These are phyloP conservation scores for Cladochytrium replicatum DNA, from an alignment of 192 early-diverging fungal species.

Conservation along the genomic window DNA sequence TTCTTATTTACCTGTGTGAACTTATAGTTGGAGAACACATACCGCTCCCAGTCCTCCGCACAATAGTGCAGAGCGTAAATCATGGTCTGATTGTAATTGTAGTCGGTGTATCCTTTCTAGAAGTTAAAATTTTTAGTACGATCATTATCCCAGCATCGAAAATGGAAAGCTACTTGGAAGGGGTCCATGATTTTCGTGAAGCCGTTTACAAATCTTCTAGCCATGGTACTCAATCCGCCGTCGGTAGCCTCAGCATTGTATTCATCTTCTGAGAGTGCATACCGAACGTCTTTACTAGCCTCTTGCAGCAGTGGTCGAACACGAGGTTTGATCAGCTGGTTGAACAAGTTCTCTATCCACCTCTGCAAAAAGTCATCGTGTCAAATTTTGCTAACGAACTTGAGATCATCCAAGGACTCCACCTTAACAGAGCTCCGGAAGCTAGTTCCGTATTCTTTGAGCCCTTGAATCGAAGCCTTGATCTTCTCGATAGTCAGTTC, in stretches of 20 bases:
- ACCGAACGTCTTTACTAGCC: constrained; percentile 75
- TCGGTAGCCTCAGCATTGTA: constrained; percentile 67
- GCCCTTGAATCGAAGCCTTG: constrained; percentile 42
- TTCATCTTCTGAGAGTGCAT: constrained; percentile 86
- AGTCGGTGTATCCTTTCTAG: constrained; percentile 48
- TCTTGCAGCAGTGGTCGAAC: constrained; percentile 71
- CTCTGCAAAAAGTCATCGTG: constrained; percentile 29
- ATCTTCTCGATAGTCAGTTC: constrained; percentile 47
- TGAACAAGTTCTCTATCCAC: constrained; percentile 76
- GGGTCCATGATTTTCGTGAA: constrained; percentile 47
- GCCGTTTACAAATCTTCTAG: constrained; percentile 67
- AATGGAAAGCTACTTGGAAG: constrained; percentile 41
- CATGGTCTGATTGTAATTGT: constrained; percentile 61
- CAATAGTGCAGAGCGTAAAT: constrained; percentile 53
- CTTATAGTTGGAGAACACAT: constrained; percentile 60
- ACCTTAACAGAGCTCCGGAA: constrained; percentile 62
- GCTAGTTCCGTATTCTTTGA: constrained; percentile 47
- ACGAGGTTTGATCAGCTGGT: constrained; percentile 67
- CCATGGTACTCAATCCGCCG: no score
- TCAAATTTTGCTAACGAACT: constrained; percentile 4
- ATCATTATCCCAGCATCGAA: not conserved
- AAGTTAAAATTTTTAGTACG: constrained; percentile 8
- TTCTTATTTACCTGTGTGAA: constrained; percentile 80
- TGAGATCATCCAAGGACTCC: constrained; percentile 4
- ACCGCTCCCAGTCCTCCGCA: constrained; percentile 75